Base-by-base conservation (phyloP, 768 basidiomycete species). In the Russula sp. region DNA sequence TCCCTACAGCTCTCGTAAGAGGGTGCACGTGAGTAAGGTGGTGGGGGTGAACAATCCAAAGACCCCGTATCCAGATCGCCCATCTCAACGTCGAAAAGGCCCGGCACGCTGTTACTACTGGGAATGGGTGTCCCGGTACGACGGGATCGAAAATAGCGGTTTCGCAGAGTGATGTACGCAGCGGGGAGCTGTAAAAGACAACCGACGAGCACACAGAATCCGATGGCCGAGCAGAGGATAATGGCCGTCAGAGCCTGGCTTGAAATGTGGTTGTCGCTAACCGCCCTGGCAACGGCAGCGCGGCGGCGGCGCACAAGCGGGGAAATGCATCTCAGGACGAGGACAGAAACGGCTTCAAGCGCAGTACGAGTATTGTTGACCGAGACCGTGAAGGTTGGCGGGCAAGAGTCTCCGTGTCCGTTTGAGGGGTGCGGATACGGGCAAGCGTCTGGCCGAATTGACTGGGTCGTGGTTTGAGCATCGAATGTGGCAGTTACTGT, bases 21-120 rank as follows among this genome's bases (percentile, higher is more conserved):
- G 26, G 64, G 64, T 30, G 64, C 64, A 40, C 64, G 64, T 10
- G 54, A 36, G 34, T 65, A 65, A 44, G 64, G 64, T 32, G 59
- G 64, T 7, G 64, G 64, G 14, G 64, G 64, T 10, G 64, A 65
- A 34, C 26, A 18, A 13, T 26, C 22, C 53, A 46, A 54, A 4
- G n/a, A 30, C 9, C n/a, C 10, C 22, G 36, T 30, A 11, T 46
- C 44, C 44, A 24, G 48, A 20, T 28, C 32, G 16, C 59, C 59
- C 59, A 36, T 51, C 48, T 61, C 59, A 1, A 44, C 46, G 30
- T 56, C 59, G 32, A 28, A 24, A 18, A n/a, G 13, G 28, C 28
- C 26, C 1, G 59, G 34, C 18, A 34, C 18, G 34, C 34, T 44
- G 63, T 18, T 18, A 13, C 32, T 36, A 7, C 20, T 34, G 11